These are phyloP conservation scores for Sporothrix brasiliensis DNA, from an alignment of 2,329 filamentous ascomycete genomes.

Conservation along the genomic window DNA sequence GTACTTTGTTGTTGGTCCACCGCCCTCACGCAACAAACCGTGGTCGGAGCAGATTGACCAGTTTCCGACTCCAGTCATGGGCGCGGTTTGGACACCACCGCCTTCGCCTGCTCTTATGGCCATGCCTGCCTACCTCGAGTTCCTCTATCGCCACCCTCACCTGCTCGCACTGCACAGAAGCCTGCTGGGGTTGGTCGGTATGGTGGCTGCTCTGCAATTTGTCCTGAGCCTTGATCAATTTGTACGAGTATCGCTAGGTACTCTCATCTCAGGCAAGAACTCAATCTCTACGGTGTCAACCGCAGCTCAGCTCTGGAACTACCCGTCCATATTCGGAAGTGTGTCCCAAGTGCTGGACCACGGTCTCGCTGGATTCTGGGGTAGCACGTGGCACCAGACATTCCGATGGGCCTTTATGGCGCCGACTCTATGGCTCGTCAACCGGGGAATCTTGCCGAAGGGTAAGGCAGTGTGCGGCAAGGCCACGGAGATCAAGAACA, in stretches of 20 bases:
- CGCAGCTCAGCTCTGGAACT: conserved; percentile 55
- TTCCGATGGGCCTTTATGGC: conserved; percentile 74
- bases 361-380: conserved; percentile 82
- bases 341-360: conserved; percentile 61
- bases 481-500: conserved; percentile 36
- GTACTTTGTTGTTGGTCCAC: conserved; percentile 67
- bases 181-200: conserved; percentile 55
- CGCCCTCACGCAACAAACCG: conserved; percentile 22
- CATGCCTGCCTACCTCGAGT: conserved; percentile 47
- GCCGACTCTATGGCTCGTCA: conserved; percentile 55
- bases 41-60: conserved; percentile 39
- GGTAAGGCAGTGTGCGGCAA: conserved; percentile 39
- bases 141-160: conserved; percentile 2
- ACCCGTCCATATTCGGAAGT: conserved; percentile 60
- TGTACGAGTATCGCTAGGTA: conserved; percentile 27
- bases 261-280: not conserved
- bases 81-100: conserved; percentile 38
- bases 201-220: conserved; percentile 63
- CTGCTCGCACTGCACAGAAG: conserved; percentile 50
- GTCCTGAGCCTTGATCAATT: conserved; percentile 56
- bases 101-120: conserved; percentile 43
- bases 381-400: conserved; percentile 86
- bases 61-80: conserved; percentile 31
- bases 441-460: conserved; percentile 46
- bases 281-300: conserved; percentile 52